These are phyloP conservation scores for Capronia coronata DNA, from an alignment of 2,329 filamentous ascomycete species.

Conservation along the genomic window DNA sequence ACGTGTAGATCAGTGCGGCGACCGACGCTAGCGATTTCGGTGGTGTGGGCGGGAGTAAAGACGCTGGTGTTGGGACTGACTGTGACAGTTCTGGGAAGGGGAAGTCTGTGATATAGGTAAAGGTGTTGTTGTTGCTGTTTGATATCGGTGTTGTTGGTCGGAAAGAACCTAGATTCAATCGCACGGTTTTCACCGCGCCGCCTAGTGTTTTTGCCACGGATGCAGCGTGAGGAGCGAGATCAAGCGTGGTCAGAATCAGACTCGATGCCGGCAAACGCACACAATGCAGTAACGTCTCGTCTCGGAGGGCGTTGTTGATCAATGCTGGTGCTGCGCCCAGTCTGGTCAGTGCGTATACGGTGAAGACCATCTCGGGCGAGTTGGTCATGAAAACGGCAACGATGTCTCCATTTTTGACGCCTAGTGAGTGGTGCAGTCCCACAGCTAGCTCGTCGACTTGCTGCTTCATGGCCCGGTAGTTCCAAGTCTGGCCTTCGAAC, in stretches of 20 bases:
- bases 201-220: slow-evolving; percentile 22
- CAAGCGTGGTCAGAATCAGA: slow-evolving; percentile 41
- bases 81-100: slow-evolving; percentile 15
- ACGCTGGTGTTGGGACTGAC: too few species aligned
- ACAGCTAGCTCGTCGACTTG: slow-evolving; percentile 43
- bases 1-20: slow-evolving; percentile 42
- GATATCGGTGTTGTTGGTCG: background rate
- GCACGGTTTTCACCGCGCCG: slow-evolving; percentile 25
- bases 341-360: slow-evolving; percentile 42
- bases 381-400: slow-evolving; percentile 46
- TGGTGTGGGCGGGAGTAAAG: slow-evolving; percentile 15
- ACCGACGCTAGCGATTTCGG: slow-evolving; percentile 33
- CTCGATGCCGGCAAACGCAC: slow-evolving; percentile 39
- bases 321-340: slow-evolving; percentile 42
- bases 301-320: slow-evolving; percentile 44
- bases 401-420: slow-evolving; percentile 37
- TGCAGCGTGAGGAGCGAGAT: slow-evolving; percentile 33
- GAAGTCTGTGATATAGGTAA: slow-evolving; percentile 8
- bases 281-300: slow-evolving; percentile 43
- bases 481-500: slow-evolving; percentile 47
- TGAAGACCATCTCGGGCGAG: slow-evolving; percentile 45
- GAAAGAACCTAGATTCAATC: slow-evolving; percentile 22
- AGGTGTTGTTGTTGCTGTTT: slow-evolving; percentile 29
- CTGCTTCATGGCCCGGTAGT: slow-evolving; percentile 35
- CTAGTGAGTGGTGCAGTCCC: slow-evolving; percentile 34